Percentiles rank a stretch among this genome's conserved stretches.
Conservation (phyloP, 1,284 basidiomycete species). For the Ganoderma sp. region DNA sequence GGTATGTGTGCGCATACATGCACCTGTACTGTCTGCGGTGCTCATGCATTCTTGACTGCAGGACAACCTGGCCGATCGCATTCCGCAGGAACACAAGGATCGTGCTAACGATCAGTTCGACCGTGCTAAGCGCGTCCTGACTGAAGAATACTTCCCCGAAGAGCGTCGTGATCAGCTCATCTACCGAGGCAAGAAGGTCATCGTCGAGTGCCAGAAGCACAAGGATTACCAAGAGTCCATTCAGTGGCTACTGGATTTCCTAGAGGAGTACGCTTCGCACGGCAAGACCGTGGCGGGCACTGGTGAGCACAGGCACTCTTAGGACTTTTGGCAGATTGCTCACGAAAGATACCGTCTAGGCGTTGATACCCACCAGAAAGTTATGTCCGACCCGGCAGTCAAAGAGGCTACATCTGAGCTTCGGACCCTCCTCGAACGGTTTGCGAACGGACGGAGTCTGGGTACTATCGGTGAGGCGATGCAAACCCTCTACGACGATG, state of each 20-base stretch:
- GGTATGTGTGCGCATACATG: conserved; percentile 34
- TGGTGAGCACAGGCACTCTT: conserved; percentile 24
- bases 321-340: background rate
- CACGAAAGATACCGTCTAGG: conserved; percentile 27
- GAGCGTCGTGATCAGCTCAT: conserved; percentile 86
- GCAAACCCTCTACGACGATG: conserved; percentile 78
- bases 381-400: conserved; percentile 57
- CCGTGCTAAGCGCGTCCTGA: conserved; percentile 67
- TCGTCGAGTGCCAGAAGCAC: conserved; percentile 93
- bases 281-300: conserved; percentile 56
- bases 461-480: conserved; percentile 76
- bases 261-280: conserved; percentile 80
- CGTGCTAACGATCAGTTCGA: conserved; percentile 56
- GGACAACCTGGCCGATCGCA: conserved; percentile 54
- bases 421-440: conserved; percentile 86
- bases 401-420: conserved; percentile 69
- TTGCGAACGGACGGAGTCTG: conserved; percentile 80
- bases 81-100: conserved; percentile 70
- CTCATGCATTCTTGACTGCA: conserved; percentile 27
- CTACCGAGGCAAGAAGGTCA: conserved; percentile 81
- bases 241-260: conserved; percentile 72
- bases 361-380: conserved; percentile 42
- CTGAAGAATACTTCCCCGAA: conserved; percentile 85
- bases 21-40: background rate
- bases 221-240: conserved; percentile 88